Conservation (phyloP, 2,329 filamentous ascomycete genomes). For the Paraconiothyrium brasiliense region DNA sequence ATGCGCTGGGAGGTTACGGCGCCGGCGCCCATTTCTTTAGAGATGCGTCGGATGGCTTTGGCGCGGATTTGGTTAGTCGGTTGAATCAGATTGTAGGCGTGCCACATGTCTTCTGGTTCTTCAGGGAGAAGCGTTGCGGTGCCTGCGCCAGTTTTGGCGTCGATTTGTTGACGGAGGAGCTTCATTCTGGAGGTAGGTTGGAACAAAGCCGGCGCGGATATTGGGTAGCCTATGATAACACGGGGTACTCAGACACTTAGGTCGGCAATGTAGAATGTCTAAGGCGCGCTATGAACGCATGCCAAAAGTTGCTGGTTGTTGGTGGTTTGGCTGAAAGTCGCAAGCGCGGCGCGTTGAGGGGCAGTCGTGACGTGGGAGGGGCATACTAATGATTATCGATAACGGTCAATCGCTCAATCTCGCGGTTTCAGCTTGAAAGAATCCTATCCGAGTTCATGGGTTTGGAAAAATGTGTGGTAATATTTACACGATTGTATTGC, state of each 20-base stretch:
- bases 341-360: conserved; percentile 14
- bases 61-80: conserved; percentile 71
- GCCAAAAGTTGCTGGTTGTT: background rate
- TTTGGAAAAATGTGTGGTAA: background rate
- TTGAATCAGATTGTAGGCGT: conserved; percentile 77
- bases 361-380: conserved; percentile 16
- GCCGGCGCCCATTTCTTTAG: conserved; percentile 68
- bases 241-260: background rate
- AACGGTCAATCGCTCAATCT: background rate
- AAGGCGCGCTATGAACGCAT: background rate
- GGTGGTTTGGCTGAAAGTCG: background rate
- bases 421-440: background rate
- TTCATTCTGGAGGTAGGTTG: conserved; percentile 60
- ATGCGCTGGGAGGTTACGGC: conserved; percentile 71
- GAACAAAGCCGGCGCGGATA: background rate
- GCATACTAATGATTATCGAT: conserved; percentile 7
- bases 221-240: background rate
- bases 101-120: conserved; percentile 83
- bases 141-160: conserved; percentile 70
- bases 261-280: background rate
- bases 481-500: background rate
- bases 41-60: conserved; percentile 72
- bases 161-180: conserved; percentile 72
- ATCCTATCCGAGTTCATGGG: background rate
- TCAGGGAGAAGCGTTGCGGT: conserved; percentile 72